Conservation (phyloP, 108 stramenopile species). For the Pseudonitzschia multiseries region DNA sequence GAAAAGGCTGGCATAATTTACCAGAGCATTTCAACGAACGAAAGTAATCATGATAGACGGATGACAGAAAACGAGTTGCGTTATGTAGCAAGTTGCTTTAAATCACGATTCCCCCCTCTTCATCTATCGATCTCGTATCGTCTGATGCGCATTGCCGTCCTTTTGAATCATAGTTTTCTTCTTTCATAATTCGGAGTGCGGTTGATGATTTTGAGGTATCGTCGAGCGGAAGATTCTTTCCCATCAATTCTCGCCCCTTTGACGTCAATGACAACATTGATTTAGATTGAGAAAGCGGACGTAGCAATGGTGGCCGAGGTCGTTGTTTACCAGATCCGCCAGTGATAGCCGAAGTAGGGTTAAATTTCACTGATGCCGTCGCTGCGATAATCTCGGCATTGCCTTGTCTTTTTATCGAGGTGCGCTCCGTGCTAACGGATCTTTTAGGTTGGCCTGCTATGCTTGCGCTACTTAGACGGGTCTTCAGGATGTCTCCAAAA, state of each 20-base stretch:
- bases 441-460: neutral
- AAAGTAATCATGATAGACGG: no score
- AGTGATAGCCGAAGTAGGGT: neutral
- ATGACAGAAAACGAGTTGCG: no score
- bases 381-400: neutral
- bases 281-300: conserved; percentile 12
- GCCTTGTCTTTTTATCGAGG: neutral
- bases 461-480: neutral
- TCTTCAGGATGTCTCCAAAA: conserved; percentile 2
- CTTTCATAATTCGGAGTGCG: neutral
- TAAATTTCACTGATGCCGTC: neutral
- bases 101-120: neutral
- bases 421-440: neutral
- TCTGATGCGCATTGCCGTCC: no score
- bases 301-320: no score
- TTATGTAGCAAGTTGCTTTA: no score
- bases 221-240: neutral
- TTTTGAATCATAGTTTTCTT: neutral
- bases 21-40: no score
- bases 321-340: neutral
- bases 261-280: neutral
- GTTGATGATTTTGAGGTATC: neutral
- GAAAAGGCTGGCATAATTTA: no score
- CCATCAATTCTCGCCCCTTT: neutral
- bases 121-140: neutral